Conservation (phyloP, 345 rosid genomes). For the Rhizophora apiculata region DNA sequence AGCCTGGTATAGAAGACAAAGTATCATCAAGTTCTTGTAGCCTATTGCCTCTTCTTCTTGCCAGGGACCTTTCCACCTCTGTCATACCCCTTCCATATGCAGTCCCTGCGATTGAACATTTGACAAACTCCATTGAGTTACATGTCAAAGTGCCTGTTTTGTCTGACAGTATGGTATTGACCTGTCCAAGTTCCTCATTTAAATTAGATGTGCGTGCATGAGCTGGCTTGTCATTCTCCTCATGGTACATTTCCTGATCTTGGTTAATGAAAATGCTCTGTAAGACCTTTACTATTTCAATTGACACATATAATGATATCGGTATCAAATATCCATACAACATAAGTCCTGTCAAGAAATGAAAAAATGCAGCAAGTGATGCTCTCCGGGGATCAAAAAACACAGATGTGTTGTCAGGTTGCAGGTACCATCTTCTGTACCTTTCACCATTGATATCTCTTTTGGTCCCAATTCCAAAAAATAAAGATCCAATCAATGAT, state of each 20-base stretch:
- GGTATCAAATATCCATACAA: conserved; percentile 91
- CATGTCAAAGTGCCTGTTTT: conserved; percentile 96
- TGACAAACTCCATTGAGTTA: conserved; percentile 93
- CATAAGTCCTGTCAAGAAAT: conserved; percentile 88
- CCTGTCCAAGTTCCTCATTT: conserved; percentile 95
- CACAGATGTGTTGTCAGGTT: conserved; percentile 53
- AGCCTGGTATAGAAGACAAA: conserved; percentile 11
- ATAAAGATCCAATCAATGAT: conserved; percentile 62
- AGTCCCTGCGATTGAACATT: conserved; percentile 72
- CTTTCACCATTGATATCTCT: conserved; percentile 47
- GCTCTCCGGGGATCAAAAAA: conserved; percentile 61
- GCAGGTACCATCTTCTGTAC: conserved; percentile 73
- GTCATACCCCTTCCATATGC: conserved; percentile 76
- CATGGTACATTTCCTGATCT: conserved; percentile 67
- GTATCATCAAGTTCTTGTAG: conserved; percentile 30
- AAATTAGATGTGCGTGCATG: conserved; percentile 87
- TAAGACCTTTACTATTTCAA: conserved; percentile 84
- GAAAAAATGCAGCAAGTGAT: conserved; percentile 61
- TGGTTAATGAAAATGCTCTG: conserved; percentile 89
- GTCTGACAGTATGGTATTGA: conserved; percentile 74
- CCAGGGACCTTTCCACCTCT: conserved; percentile 66
- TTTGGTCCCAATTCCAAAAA: conserved; percentile 57
- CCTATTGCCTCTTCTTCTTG: conserved; percentile 31
- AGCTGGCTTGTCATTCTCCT: conserved; percentile 62
- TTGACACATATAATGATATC: conserved; percentile 78